phyloP scores from a whole-genome alignment of 2,329 filamentous ascomycete genomes.

The Leptographium galeiforme region DNA sequence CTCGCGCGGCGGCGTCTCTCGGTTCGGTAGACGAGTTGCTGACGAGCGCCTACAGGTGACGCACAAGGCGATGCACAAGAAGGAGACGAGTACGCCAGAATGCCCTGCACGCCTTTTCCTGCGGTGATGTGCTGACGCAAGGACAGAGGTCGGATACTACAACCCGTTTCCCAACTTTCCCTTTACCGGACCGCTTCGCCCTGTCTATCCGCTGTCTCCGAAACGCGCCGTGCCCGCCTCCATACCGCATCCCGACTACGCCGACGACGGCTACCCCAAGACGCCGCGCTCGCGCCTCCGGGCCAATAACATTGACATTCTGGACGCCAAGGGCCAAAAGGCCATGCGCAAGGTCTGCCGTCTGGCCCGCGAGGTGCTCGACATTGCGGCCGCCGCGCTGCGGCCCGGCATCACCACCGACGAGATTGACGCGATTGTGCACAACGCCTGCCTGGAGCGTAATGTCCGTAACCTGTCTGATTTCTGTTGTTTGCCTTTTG shows the following conservation, averaged over 20 bases:
- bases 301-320: conserved; percentile 69
- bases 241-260: conserved; percentile 80
- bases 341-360: conserved; percentile 88
- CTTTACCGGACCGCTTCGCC: conserved; percentile 70
- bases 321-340: conserved; percentile 69
- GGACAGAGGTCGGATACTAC: conserved; percentile 77
- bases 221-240: conserved; percentile 61
- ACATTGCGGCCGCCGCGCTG: conserved; percentile 72
- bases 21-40: too few species aligned
- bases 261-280: conserved; percentile 63
- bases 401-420: conserved; percentile 93
- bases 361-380: conserved; percentile 78
- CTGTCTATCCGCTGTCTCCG: conserved; percentile 73
- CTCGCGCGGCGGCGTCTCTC: too few species aligned
- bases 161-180: conserved; percentile 85
- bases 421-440: conserved; percentile 85
- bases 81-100: conserved; percentile 47
- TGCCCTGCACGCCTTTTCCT: conserved; percentile 24
- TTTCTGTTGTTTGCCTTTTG: neutral
- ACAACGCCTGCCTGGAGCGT: conserved; percentile 87
- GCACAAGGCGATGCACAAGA: conserved; percentile 78
- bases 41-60: conserved; percentile 40
- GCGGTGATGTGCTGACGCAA: conserved; percentile 43
- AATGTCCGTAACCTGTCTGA: conserved; percentile 45
- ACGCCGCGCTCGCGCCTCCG: conserved; percentile 47